Percentiles rank a stretch among this genome's conserved stretches.
phyloP scores from a whole-genome alignment of 108 stramenopile species.

The Pseudonitzschia multiseries region DNA sequence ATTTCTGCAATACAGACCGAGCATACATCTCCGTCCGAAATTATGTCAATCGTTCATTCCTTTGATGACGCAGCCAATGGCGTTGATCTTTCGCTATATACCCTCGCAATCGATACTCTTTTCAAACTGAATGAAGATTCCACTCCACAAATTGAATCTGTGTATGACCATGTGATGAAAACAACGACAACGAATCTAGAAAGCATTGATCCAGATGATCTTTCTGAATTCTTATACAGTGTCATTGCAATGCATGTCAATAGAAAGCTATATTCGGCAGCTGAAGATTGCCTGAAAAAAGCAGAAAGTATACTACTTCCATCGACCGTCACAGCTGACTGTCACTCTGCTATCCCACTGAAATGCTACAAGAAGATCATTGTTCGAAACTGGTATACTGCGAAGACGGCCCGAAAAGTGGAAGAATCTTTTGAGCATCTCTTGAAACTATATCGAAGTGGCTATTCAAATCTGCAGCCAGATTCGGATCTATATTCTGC shows the following conservation, averaged over 20 bases:
- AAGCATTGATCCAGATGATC: not conserved
- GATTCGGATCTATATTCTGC: constrained; percentile 25
- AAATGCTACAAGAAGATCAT: constrained; percentile 25
- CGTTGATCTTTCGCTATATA: constrained; percentile 12
- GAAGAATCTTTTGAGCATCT: constrained; percentile 18
- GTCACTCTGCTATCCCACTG: constrained; percentile 19
- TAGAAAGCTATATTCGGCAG: constrained; percentile 26
- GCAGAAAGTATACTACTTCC: constrained; percentile 25
- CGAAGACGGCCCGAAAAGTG: constrained; percentile 14
- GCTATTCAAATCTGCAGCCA: constrained; percentile 28
- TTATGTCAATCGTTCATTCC: constrained; percentile 7
- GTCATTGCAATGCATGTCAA: constrained; percentile 23
- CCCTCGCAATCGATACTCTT: constrained; percentile 14
- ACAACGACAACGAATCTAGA: not conserved
- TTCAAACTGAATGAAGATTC: constrained; percentile 12
- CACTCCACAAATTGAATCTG: not conserved
- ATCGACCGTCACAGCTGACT: not conserved
- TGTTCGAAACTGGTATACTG: constrained; percentile 33
- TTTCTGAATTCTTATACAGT: constrained; percentile 15
- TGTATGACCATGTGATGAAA: constrained; percentile 21
- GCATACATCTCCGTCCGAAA: not conserved
- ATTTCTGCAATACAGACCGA: constrained; percentile 3
- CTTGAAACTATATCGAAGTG: constrained; percentile 17
- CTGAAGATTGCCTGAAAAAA: constrained; percentile 15
- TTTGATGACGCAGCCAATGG: constrained; percentile 10